Evolutionary conservation across 306 rosid species (phyloP), one percentile per base, ranked within the genome.

Genomic region (Mucuna pruriens): DNA sequence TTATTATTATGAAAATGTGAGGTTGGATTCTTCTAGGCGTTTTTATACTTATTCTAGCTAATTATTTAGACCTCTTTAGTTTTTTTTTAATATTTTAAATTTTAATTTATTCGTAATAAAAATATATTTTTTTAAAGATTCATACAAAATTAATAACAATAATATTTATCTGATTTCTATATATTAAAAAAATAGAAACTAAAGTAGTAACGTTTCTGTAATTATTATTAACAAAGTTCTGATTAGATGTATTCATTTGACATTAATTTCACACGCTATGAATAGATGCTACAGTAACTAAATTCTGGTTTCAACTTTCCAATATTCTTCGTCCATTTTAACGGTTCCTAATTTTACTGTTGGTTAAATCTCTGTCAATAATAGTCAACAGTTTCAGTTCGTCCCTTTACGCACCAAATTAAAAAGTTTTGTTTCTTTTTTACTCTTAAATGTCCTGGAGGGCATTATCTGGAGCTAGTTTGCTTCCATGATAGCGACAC

Each of bases 401-500:
- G 34, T 13, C 20, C n/a, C 34, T n/a, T n/a, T 26, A 12, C 29
- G 52, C n/a, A 7, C 36, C 7, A 34, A 3, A 63, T 12, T 12
- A 6, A 64, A 22, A 36, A 76, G 62, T 10, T 44, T 71, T 2
- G 17, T 8, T 80, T 71, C 17, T 9, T 78, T 67, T 64, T 48
- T 8, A 20, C 57, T 49, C 67, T 78, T 38, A 38, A 42, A 42
- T 60, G 26, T 38, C 10, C 39, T 9, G 49, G 75, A 49, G 66
- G 34, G 67, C 78, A 71, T 63, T 80, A 61, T 16, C 45, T 31
- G 42, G 61, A 52, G 61, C 58, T n/a, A 19, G 69, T 74, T 39
- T 74, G 85, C 80, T 65, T 39, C 58, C 82, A 68, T 76, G 86
- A 82, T 48, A 69, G 74, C 58, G 82, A 77, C 82, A 49, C 17